phyloP scores from a whole-genome alignment of 345 rosid species.

The Sapria himalayana region DNA sequence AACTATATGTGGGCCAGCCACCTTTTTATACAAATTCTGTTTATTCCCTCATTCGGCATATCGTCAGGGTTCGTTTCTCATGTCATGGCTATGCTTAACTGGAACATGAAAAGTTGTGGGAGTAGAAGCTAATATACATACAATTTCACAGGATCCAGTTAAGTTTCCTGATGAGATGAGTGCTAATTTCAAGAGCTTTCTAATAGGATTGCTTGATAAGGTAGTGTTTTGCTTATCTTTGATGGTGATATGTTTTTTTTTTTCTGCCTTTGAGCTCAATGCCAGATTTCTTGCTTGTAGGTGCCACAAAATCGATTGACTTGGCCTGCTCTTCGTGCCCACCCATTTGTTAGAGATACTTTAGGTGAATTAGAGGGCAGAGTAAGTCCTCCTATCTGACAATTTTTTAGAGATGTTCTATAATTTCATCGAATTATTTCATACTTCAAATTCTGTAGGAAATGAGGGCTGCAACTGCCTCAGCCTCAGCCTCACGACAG shows the following conservation, averaged over 20 bases:
- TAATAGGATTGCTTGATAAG: conserved; percentile 91
- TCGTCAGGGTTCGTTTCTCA: conserved; percentile 52
- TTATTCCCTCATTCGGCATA: conserved; percentile 86
- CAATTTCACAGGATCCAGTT: conserved; percentile 67
- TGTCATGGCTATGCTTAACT: conserved; percentile 1
- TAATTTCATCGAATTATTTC: conserved; percentile 8
- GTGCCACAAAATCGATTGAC: conserved; percentile 77
- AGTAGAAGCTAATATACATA: conserved; percentile 16
- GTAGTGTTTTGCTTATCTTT: conserved; percentile 12
- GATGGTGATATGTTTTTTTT: too few species aligned
- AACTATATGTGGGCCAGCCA: conserved; percentile 89
- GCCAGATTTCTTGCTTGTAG: too few species aligned
- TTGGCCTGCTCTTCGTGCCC: conserved; percentile 93
- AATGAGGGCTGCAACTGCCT: conserved; percentile 16
- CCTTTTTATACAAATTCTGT: conserved; percentile 98
- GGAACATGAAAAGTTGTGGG: too few species aligned
- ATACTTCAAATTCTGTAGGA: conserved; percentile 24
- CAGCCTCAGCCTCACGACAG: conserved; percentile 19
- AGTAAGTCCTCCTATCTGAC: conserved; percentile 20
- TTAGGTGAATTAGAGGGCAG: conserved; percentile 35
- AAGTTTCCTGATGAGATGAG: conserved; percentile 92
- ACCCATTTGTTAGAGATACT: conserved; percentile 76
- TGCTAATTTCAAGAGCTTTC: conserved; percentile 59
- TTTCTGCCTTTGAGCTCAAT: too few species aligned
- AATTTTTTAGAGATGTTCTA: conserved; percentile 3